Evolutionary conservation across 768 basidiomycete genomes (phyloP), one percentile per base, ranked within the genome.

Genomic region (Trametes cubensis): DNA sequence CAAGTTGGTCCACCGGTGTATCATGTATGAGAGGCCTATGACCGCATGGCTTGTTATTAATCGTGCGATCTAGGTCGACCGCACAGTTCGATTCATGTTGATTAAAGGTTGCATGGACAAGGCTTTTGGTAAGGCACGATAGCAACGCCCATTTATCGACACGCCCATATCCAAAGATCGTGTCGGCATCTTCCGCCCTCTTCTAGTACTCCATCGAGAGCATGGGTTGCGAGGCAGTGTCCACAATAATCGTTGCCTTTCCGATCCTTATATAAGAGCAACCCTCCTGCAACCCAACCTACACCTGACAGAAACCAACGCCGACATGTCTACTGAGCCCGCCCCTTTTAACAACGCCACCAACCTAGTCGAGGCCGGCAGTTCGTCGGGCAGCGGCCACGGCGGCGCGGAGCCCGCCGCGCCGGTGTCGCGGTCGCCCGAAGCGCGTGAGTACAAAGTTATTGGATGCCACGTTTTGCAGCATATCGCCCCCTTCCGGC

Each of bases 371-470:
- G 44, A 26, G 51, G 23, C 44, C 60, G 47, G 47, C 5, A 49
- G 47, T 23, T 49, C 47, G 20, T 47, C 40, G 46, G 51, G 49
- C 48, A 23, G 17, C 11, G 47, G 26, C 63, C 17, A 14, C 15
- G 30, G 17, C 25, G 49, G 18, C 23, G n/a, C 21, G 25, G 59
- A 21, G 10, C 52, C 6, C 34, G 5, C 62, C 34, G 62, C 56
- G 46, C 57, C 65, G 38, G 18, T 42, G 10, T 53, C 50, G 46
- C 51, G 21, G 47, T 64, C 67, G 38, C 67, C 61, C 41, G 67
- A 65, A 61, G 67, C 67, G 46, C 67, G 67, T 67, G 51, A 48
- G 64, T 66, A 30, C 40, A 34, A 28, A 40, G 45, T 23, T 14
- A 7, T 23, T 26, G 15, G 48, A 28, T 17, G 25, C 53, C 47